Conservation (phyloP, 441 rosid species). For the Populus hybrid region DNA sequence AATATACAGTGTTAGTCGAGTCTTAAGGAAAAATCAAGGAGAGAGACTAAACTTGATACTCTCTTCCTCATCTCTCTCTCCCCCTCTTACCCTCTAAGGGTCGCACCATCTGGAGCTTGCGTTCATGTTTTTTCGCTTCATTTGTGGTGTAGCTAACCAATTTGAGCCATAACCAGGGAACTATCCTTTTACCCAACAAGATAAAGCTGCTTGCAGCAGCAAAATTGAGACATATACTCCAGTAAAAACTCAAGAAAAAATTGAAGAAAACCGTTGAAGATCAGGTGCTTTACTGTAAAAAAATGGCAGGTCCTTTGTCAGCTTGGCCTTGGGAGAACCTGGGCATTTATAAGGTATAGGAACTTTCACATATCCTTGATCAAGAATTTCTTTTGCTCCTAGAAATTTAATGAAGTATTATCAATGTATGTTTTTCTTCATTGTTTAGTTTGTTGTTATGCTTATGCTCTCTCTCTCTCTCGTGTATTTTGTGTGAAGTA, state of each 20-base stretch:
- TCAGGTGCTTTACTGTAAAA: neutral
- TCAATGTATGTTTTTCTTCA: neutral
- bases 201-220: neutral
- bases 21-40: neutral
- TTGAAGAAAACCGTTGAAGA: neutral
- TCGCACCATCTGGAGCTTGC: neutral
- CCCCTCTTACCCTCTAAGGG: neutral
- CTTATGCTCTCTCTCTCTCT: neutral
- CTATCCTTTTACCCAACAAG: neutral
- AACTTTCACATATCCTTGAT: neutral
- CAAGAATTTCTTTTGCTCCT: neutral
- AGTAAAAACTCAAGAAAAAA: neutral
- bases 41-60: neutral
- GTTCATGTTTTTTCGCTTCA: neutral
- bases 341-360: conserved; percentile 66
- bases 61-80: no score
- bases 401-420: neutral
- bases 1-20: neutral
- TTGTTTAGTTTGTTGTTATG: neutral
- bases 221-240: neutral
- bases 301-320: conserved; percentile 51
- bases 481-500: conserved; percentile 39
- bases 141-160: neutral
- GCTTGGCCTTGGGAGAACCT: conserved; percentile 92
- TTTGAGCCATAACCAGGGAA: neutral